phyloP scores from a whole-genome alignment of 164 flowering plant species.

The Cinnamomum chago region DNA sequence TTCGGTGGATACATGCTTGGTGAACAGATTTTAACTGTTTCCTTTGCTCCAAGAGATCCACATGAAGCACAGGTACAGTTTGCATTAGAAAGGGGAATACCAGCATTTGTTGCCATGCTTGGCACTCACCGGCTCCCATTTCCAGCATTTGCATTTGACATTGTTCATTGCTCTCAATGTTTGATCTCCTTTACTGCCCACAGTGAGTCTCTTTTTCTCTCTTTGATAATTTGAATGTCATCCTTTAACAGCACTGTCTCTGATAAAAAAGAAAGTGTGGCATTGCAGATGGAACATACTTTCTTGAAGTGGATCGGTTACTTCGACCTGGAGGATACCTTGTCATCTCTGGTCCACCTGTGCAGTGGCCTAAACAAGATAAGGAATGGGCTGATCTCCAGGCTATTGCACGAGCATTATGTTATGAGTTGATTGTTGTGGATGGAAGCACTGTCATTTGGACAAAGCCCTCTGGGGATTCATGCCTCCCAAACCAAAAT shows the following conservation, averaged over 20 bases:
- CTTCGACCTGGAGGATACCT: conserved; percentile 94
- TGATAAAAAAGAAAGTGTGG: conserved; percentile 9
- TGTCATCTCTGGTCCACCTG: conserved; percentile 97
- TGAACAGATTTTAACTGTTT: conserved; percentile 70
- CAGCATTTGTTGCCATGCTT: conserved; percentile 98
- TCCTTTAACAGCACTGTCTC: conserved; percentile 2
- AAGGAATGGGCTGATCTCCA: conserved; percentile 99
- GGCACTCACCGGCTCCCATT: conserved; percentile 94
- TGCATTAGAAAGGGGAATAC: conserved; percentile 92
- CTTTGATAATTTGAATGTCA: neutral
- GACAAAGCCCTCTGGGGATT: conserved; percentile 80
- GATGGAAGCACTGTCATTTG: conserved; percentile 96
- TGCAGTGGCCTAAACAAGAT: conserved; percentile 93
- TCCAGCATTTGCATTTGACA: conserved; percentile 86
- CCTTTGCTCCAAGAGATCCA: conserved; percentile 99
- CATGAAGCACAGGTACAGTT: conserved; percentile 95
- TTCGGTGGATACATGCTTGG: conserved; percentile 80
- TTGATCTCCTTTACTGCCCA: conserved; percentile 93
- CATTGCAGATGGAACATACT: conserved; percentile 90
- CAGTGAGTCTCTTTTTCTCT: conserved; percentile 51
- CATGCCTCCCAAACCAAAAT: conserved; percentile 79
- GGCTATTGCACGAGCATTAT: conserved; percentile 77
- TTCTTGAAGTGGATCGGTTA: conserved; percentile 86
- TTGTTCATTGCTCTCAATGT: conserved; percentile 94
- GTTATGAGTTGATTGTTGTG: conserved; percentile 87